Percentiles rank a stretch among this genome's conserved stretches.
phyloP scores from a whole-genome alignment of 768 basidiomycete species.

The Exidia glandulosa region DNA sequence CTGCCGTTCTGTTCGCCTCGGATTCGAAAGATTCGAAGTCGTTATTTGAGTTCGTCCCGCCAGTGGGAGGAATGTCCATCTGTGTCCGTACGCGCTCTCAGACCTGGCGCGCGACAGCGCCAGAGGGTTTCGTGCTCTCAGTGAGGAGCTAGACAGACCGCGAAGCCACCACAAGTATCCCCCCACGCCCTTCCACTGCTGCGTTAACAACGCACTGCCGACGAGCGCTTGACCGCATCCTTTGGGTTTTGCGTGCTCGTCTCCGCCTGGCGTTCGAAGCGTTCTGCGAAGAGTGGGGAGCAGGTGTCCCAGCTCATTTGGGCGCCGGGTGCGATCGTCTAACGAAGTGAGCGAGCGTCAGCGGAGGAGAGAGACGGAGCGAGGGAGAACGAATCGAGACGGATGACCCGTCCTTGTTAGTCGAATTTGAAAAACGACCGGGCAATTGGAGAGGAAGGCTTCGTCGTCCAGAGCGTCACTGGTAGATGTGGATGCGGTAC shows the following conservation, averaged over 20 bases:
- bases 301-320: slow-evolving; percentile 75
- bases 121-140: neutral
- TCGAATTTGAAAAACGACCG: slow-evolving; percentile 59
- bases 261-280: slow-evolving; percentile 62
- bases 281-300: slow-evolving; percentile 63
- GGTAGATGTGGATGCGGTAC: slow-evolving; percentile 1
- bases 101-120: slow-evolving; percentile 8
- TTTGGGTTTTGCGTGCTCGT: slow-evolving; percentile 53
- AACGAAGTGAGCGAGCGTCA: slow-evolving; percentile 9
- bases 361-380: neutral
- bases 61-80: slow-evolving; percentile 72
- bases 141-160: slow-evolving; percentile 20
- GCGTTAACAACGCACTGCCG: slow-evolving; percentile 42
- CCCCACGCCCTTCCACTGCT: slow-evolving; percentile 46
- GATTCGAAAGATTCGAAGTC: slow-evolving; percentile 12
- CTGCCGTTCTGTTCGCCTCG: slow-evolving; percentile 3
- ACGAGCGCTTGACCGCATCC: slow-evolving; percentile 63
- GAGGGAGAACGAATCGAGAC: slow-evolving; percentile 66
- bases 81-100: slow-evolving; percentile 38
- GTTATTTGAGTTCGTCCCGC: slow-evolving; percentile 62
- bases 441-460: slow-evolving; percentile 39
- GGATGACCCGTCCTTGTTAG: slow-evolving; percentile 73
- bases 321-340: slow-evolving; percentile 71
- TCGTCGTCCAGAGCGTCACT: slow-evolving; percentile 15
- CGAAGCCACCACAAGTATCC: slow-evolving; percentile 74